These are phyloP conservation scores for Tolypocladium inflatum DNA, from an alignment of 2,329 filamentous ascomycete genomes.

Conservation along the genomic window DNA sequence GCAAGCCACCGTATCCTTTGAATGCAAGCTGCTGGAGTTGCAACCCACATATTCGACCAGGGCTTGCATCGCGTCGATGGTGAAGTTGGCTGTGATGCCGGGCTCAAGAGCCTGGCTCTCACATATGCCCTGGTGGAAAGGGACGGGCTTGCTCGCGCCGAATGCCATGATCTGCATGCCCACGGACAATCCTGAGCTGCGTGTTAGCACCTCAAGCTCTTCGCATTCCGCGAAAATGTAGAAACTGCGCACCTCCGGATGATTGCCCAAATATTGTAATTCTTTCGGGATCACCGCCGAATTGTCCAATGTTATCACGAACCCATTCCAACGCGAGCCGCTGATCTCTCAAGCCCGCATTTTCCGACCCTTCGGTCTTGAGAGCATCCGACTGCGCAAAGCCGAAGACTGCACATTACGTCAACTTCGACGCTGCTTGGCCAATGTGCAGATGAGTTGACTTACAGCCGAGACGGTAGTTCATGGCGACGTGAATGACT, in stretches of 20 bases:
- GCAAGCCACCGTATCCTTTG: conserved; percentile 33
- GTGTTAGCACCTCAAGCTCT: neutral
- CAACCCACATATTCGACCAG: conserved; percentile 33
- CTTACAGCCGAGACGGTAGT: conserved; percentile 18
- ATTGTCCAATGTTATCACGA: conserved; percentile 51
- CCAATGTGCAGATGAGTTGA: neutral
- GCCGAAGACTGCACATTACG: conserved; percentile 13
- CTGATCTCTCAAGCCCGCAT: conserved; percentile 44
- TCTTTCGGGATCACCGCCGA: conserved; percentile 54
- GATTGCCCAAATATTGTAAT: conserved; percentile 37
- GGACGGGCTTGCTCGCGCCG: conserved; percentile 29
- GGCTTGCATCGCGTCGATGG: conserved; percentile 32
- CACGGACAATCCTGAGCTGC: conserved; percentile 25
- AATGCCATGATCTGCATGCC: conserved; percentile 40
- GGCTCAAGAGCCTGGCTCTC: conserved; percentile 41
- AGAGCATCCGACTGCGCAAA: conserved; percentile 15
- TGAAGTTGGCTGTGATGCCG: conserved; percentile 38
- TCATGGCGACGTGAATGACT: conserved; percentile 24
- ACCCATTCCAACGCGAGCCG: conserved; percentile 36
- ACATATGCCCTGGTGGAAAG: conserved; percentile 36
- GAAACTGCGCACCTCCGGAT: conserved; percentile 14
- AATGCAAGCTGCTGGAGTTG: conserved; percentile 28
- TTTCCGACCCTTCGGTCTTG: conserved; percentile 16
- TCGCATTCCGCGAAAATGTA: neutral
- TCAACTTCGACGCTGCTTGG: neutral